Conservation (phyloP, 2,329 filamentous ascomycete species). For the Pestalotiopsis fici region DNA sequence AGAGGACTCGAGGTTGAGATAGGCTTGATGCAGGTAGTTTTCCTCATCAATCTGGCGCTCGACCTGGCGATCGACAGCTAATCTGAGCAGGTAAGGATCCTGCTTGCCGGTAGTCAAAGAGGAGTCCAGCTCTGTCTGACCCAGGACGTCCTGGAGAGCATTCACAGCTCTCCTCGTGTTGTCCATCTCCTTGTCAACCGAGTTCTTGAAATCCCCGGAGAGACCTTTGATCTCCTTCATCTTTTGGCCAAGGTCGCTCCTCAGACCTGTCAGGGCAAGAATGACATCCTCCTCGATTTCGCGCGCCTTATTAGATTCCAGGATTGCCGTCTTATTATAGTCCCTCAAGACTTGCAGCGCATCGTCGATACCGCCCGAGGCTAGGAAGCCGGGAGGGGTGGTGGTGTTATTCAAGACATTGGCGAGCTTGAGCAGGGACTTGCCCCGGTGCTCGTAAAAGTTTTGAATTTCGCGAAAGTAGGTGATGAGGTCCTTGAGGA, state of each 20-base stretch:
- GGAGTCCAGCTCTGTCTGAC: slow-evolving; percentile 77
- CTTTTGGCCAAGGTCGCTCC: slow-evolving; percentile 90
- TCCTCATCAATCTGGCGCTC: slow-evolving; percentile 95
- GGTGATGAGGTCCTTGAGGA: slow-evolving; percentile 89
- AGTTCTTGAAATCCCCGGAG: slow-evolving; percentile 94
- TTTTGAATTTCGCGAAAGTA: slow-evolving; percentile 92
- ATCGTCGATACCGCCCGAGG: slow-evolving; percentile 83
- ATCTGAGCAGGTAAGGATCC: slow-evolving; percentile 85
- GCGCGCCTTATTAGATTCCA: slow-evolving; percentile 83
- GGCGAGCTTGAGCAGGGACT: slow-evolving; percentile 78
- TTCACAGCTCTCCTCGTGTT: slow-evolving; percentile 77
- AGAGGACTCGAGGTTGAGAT: slow-evolving; percentile 90
- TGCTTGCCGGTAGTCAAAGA: slow-evolving; percentile 78
- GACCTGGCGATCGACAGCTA: slow-evolving; percentile 86
- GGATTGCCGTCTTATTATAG: slow-evolving; percentile 79
- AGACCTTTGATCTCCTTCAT: slow-evolving; percentile 98
- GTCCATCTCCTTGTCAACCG: slow-evolving; percentile 93
- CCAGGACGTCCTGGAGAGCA: slow-evolving; percentile 78
- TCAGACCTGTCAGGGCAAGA: slow-evolving; percentile 78
- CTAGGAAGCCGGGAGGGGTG: slow-evolving; percentile 74
- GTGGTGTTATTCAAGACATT: slow-evolving; percentile 81
- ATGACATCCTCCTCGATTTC: slow-evolving; percentile 94
- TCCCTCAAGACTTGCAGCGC: slow-evolving; percentile 77
- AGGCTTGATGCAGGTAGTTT: slow-evolving; percentile 96
- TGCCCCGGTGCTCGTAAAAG: slow-evolving; percentile 84